Conservation (phyloP, 306 rosid genomes). For the Sophora flavescens region DNA sequence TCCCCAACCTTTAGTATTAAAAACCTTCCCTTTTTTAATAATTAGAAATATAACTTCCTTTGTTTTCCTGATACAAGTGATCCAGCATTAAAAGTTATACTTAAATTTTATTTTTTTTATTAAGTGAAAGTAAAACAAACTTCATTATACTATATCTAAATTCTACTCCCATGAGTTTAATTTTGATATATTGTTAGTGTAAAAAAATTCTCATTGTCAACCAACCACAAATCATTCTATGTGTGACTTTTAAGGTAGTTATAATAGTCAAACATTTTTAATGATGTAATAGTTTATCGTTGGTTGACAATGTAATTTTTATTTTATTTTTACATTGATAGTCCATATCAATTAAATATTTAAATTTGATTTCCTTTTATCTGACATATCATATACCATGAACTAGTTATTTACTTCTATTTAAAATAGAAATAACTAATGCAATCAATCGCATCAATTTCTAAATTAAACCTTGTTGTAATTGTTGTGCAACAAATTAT, state of each 20-base stretch:
- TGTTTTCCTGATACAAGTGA: neutral
- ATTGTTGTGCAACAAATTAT: conserved; percentile 17
- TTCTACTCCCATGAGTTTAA: neutral
- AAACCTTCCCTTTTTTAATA: neutral
- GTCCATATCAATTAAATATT: no score
- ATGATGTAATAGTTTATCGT: no score
- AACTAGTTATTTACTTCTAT: neutral
- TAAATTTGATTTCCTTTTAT: neutral
- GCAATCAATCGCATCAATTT: conserved; percentile 3
- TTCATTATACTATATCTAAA: neutral
- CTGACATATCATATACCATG: neutral
- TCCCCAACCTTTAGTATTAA: neutral
- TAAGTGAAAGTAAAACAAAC: neutral
- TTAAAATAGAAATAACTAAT: conserved; percentile 15
- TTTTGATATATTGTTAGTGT: no score
- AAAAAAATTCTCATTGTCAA: no score
- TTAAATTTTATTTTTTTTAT: neutral
- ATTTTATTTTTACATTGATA: no score
- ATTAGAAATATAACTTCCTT: neutral
- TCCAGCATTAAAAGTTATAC: neutral
- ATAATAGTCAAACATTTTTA: no score
- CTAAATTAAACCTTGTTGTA: neutral
- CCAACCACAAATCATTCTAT: no score
- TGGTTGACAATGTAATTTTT: no score
- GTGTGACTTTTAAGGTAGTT: no score